Conservation (phyloP, 2,329 filamentous ascomycete genomes). For the Fusarium hainanense region DNA sequence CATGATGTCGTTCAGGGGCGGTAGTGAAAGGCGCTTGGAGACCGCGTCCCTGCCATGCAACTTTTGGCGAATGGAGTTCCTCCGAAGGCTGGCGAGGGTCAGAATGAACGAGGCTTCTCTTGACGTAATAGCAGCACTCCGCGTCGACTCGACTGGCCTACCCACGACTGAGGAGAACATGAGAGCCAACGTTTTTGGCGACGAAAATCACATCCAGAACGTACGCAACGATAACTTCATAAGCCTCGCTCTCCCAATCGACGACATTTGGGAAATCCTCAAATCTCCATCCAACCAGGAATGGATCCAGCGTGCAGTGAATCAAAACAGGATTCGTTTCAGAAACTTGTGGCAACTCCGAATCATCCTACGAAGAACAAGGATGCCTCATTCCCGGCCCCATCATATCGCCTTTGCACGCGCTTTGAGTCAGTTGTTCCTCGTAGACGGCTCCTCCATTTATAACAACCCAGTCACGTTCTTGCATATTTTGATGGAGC, state of each 20-base stretch:
- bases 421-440: accelerated
- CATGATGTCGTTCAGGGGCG: no score
- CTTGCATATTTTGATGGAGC: accelerated
- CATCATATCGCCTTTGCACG: background rate
- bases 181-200: no score
- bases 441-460: background rate
- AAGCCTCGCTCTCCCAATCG: background rate
- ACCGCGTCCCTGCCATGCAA: background rate
- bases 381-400: no score
- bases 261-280: background rate
- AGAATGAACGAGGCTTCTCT: background rate
- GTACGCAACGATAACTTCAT: background rate
- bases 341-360: background rate
- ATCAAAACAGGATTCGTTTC: background rate
- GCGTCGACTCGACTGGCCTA: background rate
- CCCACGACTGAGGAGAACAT: background rate
- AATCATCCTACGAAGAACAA: background rate
- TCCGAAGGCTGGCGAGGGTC: background rate
- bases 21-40: no score
- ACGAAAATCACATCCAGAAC: no score
- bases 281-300: background rate
- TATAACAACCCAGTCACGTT: background rate
- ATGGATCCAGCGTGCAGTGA: background rate
- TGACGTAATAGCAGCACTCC: background rate
- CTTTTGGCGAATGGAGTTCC: background rate